Conservation (phyloP, 352 stramenopile genomes). For the Phytopythium chamaehyphon region DNA sequence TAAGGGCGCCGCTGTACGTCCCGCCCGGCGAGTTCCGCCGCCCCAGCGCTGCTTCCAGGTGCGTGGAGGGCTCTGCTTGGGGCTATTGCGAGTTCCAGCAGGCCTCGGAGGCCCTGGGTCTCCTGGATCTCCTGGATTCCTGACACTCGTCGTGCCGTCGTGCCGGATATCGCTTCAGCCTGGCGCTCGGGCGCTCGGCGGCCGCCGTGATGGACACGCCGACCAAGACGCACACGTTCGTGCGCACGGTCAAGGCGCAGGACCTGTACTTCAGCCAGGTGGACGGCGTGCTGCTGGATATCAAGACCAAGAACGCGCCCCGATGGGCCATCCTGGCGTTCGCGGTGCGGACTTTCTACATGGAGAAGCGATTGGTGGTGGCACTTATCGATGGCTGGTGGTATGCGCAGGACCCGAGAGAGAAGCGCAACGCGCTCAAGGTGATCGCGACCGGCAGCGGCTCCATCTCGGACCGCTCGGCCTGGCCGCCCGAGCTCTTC, state of each 20-base stretch:
- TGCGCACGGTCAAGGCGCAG: conserved; percentile 78
- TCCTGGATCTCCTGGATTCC: too few relatives aligned
- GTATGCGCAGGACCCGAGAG: conserved; percentile 49
- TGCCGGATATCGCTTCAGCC: background rate
- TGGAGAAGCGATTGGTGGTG: background rate
- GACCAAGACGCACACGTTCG: conserved; percentile 55
- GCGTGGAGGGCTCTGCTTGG: too few relatives aligned
- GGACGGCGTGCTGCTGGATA: conserved; percentile 61
- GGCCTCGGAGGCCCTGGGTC: too few relatives aligned
- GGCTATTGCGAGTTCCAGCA: too few relatives aligned
- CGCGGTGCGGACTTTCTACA: conserved; percentile 39
- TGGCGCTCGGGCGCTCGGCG: background rate
- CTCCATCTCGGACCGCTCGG: conserved; percentile 59
- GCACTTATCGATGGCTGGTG: background rate
- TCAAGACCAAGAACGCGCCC: conserved; percentile 60
- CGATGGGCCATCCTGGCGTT: conserved; percentile 77
- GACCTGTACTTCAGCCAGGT: conserved; percentile 77
- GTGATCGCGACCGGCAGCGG: conserved; percentile 61
- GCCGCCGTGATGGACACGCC: conserved; percentile 7
- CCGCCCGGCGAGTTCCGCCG: too few relatives aligned
- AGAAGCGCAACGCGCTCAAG: conserved; percentile 81
- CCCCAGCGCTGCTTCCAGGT: too few relatives aligned
- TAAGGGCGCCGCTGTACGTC: too few relatives aligned
- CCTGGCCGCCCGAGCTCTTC: conserved; percentile 79
- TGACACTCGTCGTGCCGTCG: conserved; percentile 1